A percentile compares a stretch with the other conserved stretches of the same genome.
Evolutionary conservation across 441 rosid genomes (phyloP).

Genomic region (Erodium texanum): DNA sequence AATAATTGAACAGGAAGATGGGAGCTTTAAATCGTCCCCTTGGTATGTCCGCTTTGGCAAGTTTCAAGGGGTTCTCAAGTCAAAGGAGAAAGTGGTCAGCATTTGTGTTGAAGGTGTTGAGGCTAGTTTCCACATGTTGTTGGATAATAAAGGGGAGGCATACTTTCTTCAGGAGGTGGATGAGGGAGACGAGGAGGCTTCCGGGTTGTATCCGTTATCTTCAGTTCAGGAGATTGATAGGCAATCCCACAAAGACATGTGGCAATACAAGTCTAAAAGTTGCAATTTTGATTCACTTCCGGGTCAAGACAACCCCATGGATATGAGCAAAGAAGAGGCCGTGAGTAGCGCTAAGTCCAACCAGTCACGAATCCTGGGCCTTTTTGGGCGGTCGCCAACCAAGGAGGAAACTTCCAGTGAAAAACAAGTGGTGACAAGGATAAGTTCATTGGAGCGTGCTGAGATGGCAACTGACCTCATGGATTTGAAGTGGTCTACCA

Average conservation of each 20-base stretch:
- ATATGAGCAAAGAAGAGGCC: constrained; percentile 31
- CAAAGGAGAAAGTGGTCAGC: constrained; percentile 48
- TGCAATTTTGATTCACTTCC: constrained; percentile 33
- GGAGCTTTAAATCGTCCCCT: constrained; percentile 88
- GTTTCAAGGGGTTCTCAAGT: constrained; percentile 93
- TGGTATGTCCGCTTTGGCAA: constrained; percentile 95
- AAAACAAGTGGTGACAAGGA: constrained; percentile 27
- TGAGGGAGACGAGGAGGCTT: constrained; percentile 38
- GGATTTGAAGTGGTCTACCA: constrained; percentile 87
- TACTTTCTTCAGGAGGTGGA: constrained; percentile 67
- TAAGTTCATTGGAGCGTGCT: constrained; percentile 60
- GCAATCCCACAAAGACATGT: constrained; percentile 22
- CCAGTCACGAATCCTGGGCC: constrained; percentile 54
- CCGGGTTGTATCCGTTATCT: constrained; percentile 35
- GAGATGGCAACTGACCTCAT: constrained; percentile 76
- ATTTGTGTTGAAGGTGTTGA: constrained; percentile 65
- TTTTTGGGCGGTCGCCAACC: constrained; percentile 52
- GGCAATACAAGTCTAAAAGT: constrained; percentile 44
- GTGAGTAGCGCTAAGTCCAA: constrained; percentile 37
- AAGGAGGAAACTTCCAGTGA: constrained; percentile 22
- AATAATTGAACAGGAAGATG: constrained; percentile 87
- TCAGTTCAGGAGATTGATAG: constrained; percentile 54
- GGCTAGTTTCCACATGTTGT: constrained; percentile 66
- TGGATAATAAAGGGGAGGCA: constrained; percentile 87
- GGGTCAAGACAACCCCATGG: constrained; percentile 20